Base-by-base conservation (phyloP, 495 filamentous ascomycete species). In the Penicillium paxilli region DNA sequence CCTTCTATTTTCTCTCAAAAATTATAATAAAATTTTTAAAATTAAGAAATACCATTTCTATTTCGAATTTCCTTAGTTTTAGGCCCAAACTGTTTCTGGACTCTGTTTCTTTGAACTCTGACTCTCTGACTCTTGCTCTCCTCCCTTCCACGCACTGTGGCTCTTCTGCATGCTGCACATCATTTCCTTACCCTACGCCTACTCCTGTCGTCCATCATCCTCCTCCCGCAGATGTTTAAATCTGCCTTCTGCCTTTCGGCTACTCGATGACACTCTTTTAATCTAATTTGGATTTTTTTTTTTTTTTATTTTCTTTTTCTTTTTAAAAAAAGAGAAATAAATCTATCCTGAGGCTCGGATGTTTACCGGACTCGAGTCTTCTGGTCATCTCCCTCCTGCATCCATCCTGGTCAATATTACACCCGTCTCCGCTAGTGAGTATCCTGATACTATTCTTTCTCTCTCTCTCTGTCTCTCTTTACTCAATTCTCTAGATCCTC, bases 331-430 rank as follows among this genome's bases (percentile, higher is more conserved):
- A n/a, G n/a, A 52, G 8, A 40, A 20, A 16, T 5, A 11, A 32
- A 32, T 25, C 32, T 37, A 22, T 32, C 30, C 51, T 47, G 57
- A 53, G 47, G 44, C 52, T 64, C 58, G 58, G 60, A 51, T 64
- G 42, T 64, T 57, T 57, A 52, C 50, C 53, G 38, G 48, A 65
- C 42, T 55, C 50, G 46, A 58, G 35, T 47, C 35, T 55, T 30
- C 11, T 46, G 17, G 47, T 56, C 53, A 58, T 59, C 60, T 60
- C 63, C 59, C 57, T 70, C 62, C 69, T 74, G 70, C 68, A 70
- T 63, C 55, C 61, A 74, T 65, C 69, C 71, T 66, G 62, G 71
- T 65, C 65, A 59, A 67, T 65, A 73, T 75, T 73, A 75, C 71
- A 74, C 71, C 58, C 64, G 62, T 71, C 68, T 62, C 67, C 66